These are phyloP conservation scores for Groenewaldozyma auringiensis DNA, from an alignment of 1,139 yeast genomes.

Conservation along the genomic window DNA sequence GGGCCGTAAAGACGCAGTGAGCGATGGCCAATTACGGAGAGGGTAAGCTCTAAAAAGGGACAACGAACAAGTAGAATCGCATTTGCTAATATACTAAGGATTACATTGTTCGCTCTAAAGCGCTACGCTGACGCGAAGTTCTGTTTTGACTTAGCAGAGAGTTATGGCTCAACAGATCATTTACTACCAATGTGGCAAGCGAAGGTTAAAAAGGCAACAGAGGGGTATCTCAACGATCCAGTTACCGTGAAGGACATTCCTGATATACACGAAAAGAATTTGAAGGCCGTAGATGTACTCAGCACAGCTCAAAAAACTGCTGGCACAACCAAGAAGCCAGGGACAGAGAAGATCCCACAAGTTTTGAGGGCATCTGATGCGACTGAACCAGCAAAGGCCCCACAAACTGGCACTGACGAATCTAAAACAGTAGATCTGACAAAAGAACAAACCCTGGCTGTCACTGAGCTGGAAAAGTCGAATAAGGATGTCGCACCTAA, in stretches of 20 bases:
- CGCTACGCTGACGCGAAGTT: slow-evolving; percentile 41
- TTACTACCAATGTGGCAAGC: slow-evolving; percentile 24
- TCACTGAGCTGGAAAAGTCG: too few relatives aligned
- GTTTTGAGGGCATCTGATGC: background rate
- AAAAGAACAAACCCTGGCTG: too few relatives aligned
- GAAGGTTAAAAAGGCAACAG: slow-evolving; percentile 12
- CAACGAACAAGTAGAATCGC: too few relatives aligned
- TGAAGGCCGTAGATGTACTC: too few relatives aligned
- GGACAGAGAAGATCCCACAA: background rate
- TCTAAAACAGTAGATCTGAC: too few relatives aligned
- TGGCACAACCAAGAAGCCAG: too few relatives aligned
- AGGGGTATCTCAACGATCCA: slow-evolving; percentile 1
- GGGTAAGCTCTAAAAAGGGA: too few relatives aligned
- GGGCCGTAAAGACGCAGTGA: slow-evolving; percentile 40
- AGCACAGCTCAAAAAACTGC: too few relatives aligned
- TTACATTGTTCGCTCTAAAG: slow-evolving; percentile 33
- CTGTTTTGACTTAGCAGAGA: slow-evolving; percentile 45
- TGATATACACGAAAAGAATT: background rate
- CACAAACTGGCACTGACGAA: too few relatives aligned
- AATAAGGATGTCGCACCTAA: too few relatives aligned
- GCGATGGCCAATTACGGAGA: slow-evolving; percentile 51
- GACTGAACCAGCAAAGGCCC: slow-evolving; percentile 1
- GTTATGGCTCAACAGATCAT: slow-evolving; percentile 41
- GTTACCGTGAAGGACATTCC: slow-evolving; percentile 21
- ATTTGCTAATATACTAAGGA: slow-evolving; percentile 8